Evolutionary conservation across 1,284 basidiomycete genomes (phyloP).

Genomic region (Lignosus rhinocerotis): DNA sequence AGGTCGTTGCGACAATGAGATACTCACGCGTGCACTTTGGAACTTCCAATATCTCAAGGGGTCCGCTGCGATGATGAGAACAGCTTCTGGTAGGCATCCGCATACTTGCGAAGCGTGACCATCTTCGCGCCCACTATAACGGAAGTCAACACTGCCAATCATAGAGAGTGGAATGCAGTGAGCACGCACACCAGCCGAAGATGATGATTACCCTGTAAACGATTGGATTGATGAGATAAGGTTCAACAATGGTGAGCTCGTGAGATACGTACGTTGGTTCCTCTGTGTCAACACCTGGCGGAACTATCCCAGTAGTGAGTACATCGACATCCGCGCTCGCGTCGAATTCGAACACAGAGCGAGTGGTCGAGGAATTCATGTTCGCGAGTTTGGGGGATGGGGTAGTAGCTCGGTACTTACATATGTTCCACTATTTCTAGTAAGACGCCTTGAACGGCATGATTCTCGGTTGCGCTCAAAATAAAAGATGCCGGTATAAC

Average conservation of each 20-base stretch:
- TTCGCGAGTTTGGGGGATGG: not conserved
- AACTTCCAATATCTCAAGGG: slow-evolving; percentile 12
- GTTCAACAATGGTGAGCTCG: not conserved
- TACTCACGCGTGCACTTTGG: not conserved
- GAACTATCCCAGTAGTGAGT: not conserved
- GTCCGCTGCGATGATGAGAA: slow-evolving; percentile 12
- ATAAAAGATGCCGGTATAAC: no score
- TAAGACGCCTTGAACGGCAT: no score
- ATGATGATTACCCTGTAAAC: slow-evolving; percentile 7
- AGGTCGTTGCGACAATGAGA: not conserved
- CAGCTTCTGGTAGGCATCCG: slow-evolving; percentile 5
- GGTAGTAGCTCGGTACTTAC: no score
- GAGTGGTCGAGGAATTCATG: not conserved
- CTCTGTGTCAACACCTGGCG: not conserved
- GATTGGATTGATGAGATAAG: not conserved
- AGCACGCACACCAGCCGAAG: slow-evolving; percentile 13
- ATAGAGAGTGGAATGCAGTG: not conserved
- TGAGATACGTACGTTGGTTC: slow-evolving; percentile 5
- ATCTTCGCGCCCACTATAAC: slow-evolving; percentile 15
- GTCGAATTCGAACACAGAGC: not conserved
- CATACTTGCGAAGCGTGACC: slow-evolving; percentile 9
- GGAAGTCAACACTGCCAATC: not conserved
- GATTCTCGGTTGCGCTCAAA: no score
- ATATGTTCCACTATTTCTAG: no score
- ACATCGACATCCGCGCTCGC: not conserved